These are phyloP conservation scores for Cladochytrium tenue DNA, from an alignment of 371 early-diverging fungal species.

Conservation along the genomic window DNA sequence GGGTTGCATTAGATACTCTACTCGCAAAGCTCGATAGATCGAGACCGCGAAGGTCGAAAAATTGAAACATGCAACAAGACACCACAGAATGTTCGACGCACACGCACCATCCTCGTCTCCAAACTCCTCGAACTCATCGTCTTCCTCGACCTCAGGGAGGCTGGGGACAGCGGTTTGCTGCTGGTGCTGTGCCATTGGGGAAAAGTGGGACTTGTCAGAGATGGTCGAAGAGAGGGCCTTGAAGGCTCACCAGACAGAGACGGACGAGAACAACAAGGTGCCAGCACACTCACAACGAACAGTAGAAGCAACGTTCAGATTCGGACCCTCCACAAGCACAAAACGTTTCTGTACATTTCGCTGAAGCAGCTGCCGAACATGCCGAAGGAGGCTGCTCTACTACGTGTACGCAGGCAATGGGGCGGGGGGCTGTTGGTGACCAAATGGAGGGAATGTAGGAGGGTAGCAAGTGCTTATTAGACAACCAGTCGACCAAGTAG, in stretches of 20 bases:
- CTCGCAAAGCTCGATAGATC: too few species aligned
- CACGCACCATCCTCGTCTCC: constrained; percentile 12
- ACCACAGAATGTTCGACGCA: too few species aligned
- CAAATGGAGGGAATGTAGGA: constrained; percentile 68
- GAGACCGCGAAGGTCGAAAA: too few species aligned
- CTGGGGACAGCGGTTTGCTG: constrained; percentile 8
- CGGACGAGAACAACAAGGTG: too few species aligned
- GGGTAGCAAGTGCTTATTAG: constrained; percentile 93
- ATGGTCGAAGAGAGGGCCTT: too few species aligned
- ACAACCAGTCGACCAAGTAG: constrained; percentile 91
- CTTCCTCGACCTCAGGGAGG: constrained; percentile 12
- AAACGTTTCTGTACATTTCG: too few species aligned
- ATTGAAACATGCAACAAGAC: neutral
- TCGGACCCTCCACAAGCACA: too few species aligned
- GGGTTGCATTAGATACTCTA: too few species aligned
- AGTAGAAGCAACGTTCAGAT: too few species aligned
- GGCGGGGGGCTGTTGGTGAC: neutral
- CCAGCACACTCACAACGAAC: too few species aligned
- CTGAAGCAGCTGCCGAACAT: constrained; percentile 99
- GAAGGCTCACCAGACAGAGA: too few species aligned
- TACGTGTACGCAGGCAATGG: constrained; percentile 63
- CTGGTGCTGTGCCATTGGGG: neutral
- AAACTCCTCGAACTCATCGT: constrained; percentile 26
- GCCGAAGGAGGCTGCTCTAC: constrained; percentile 98
- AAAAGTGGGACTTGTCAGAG: too few species aligned